These are phyloP conservation scores for Beauveria sp. DNA, from an alignment of 2,329 filamentous ascomycete genomes.

Conservation along the genomic window DNA sequence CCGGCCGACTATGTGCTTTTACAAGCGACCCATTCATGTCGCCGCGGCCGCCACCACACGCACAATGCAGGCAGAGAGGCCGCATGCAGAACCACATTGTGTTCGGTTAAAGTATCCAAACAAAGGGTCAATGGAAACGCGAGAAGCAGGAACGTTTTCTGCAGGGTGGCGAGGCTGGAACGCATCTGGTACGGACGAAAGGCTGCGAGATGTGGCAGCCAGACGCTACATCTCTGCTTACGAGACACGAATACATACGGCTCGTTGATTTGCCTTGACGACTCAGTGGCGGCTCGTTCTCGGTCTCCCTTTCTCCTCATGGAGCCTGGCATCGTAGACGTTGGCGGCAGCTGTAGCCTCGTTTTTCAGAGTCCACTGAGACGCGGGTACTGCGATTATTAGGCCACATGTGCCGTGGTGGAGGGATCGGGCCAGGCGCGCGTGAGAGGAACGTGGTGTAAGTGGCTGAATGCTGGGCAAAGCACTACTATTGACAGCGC, in stretches of 20 bases:
- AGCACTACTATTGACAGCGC: background rate
- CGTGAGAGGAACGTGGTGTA: background rate
- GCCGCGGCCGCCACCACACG: too few species aligned
- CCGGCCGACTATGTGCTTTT: background rate
- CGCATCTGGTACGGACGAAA: background rate
- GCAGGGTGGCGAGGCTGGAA: background rate
- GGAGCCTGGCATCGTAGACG: background rate
- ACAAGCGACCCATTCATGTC: too few species aligned
- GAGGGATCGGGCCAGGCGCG: background rate
- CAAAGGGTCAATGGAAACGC: too few species aligned
- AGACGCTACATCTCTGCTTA: background rate
- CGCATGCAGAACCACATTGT: background rate
- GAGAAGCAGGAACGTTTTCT: background rate
- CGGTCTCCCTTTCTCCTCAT: too few species aligned
- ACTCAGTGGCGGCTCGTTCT: too few species aligned
- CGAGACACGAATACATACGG: background rate
- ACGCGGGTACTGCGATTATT: background rate
- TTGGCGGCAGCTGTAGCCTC: slow-evolving; percentile 5
- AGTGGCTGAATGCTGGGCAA: background rate
- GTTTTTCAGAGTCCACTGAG: background rate
- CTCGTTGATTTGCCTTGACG: background rate
- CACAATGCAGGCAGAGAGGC: too few species aligned
- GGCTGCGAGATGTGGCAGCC: background rate
- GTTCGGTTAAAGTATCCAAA: too few species aligned
- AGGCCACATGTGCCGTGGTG: background rate